These are phyloP conservation scores for Psilocybe cyanescens DNA, from an alignment of 768 basidiomycete genomes.

Conservation along the genomic window DNA sequence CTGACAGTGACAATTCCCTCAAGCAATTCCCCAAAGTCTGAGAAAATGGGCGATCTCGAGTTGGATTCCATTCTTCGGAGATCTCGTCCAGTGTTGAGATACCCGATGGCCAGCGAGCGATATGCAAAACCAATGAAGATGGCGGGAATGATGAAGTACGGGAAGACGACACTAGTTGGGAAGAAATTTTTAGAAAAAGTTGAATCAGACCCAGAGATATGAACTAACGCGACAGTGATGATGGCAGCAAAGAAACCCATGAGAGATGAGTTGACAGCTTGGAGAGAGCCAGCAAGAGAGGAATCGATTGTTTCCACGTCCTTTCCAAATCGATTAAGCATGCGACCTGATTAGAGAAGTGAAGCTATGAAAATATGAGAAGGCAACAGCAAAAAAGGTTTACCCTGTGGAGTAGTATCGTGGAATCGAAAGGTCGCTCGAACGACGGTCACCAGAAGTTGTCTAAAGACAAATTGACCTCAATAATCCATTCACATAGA, in stretches of 20 bases:
- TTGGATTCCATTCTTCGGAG: constrained; percentile 92
- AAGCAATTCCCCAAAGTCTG: constrained; percentile 79
- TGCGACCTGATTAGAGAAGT: constrained; percentile 54
- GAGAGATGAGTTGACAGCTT: constrained; percentile 77
- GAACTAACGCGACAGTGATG: constrained; percentile 66
- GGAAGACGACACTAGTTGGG: constrained; percentile 66
- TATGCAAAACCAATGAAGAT: constrained; percentile 75
- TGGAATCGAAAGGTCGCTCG: constrained; percentile 86
- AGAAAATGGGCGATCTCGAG: constrained; percentile 82
- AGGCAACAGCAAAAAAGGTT: background rate
- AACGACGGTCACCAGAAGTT: constrained; percentile 70
- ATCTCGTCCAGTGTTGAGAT: constrained; percentile 81
- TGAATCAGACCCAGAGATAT: background rate
- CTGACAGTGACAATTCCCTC: constrained; percentile 93
- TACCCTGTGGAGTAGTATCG: constrained; percentile 82
- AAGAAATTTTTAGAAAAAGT: background rate
- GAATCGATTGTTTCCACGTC: constrained; percentile 89
- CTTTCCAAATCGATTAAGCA: constrained; percentile 87
- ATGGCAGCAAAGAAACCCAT: constrained; percentile 81
- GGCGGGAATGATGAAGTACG: constrained; percentile 82
- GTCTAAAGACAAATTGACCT: constrained; percentile 35
- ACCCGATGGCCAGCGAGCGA: constrained; percentile 68
- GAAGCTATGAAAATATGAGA: background rate
- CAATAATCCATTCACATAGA: constrained; percentile 22
- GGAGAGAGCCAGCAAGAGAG: constrained; percentile 67